phyloP scores from a whole-genome alignment of 345 rosid genomes.

The Physaria fendleri region DNA sequence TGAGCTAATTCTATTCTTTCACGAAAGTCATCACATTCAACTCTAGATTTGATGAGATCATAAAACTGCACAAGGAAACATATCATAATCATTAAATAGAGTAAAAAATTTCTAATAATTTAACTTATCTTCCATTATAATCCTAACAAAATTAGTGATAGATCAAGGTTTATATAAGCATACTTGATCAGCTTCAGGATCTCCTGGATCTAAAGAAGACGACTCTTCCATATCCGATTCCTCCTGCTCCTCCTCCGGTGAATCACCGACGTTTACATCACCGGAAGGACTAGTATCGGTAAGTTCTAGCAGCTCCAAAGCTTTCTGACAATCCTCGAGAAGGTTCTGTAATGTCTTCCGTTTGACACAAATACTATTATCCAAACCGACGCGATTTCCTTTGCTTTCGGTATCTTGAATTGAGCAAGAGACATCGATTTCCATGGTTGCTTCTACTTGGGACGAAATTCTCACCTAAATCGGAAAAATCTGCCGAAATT shows the following conservation, averaged over 20 bases:
- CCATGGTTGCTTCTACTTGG: conserved; percentile 36
- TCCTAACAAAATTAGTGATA: not conserved
- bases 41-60: conserved; percentile 77
- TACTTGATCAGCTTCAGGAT: conserved; percentile 67
- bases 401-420: conserved; percentile 7
- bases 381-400: conserved; percentile 30
- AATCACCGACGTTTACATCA: conserved; percentile 28
- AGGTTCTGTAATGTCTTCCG: conserved; percentile 63
- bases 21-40: conserved; percentile 66
- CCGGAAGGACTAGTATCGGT: conserved; percentile 28
- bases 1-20: conserved; percentile 65
- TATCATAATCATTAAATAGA: not conserved
- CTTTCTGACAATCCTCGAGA: conserved; percentile 80
- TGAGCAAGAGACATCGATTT: conserved; percentile 28
- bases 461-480: no score
- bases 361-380: conserved; percentile 56
- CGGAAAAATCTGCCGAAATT: no score
- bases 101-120: not conserved
- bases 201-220: conserved; percentile 23
- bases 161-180: not conserved
- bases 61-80: conserved; percentile 55
- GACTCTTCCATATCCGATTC: conserved; percentile 20
- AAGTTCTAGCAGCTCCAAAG: conserved; percentile 55
- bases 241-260: conserved; percentile 6
- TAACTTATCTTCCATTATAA: not conserved